Evolutionary conservation across 2,329 filamentous ascomycete genomes (phyloP).

Genomic region (Aspergillus aculeatinus): DNA sequence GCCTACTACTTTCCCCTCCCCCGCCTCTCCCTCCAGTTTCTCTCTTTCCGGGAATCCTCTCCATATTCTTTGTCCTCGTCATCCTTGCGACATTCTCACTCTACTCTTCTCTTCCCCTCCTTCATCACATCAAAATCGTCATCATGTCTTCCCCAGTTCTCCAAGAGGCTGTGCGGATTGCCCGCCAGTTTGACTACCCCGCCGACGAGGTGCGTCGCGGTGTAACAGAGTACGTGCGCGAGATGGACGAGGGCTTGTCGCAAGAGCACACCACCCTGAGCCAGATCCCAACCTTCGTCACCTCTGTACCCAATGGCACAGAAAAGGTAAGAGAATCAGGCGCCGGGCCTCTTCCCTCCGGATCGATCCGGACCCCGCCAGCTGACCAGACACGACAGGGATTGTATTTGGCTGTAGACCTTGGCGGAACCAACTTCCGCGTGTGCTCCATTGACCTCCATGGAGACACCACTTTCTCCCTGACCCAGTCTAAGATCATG

Average conservation of each 20-base stretch:
- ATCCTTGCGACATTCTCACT: background rate
- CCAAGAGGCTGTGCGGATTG: conserved; percentile 75
- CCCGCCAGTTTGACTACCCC: conserved; percentile 80
- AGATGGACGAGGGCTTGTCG: conserved; percentile 83
- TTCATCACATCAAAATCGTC: conserved; percentile 2
- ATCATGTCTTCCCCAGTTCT: conserved; percentile 45
- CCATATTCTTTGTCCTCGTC: background rate
- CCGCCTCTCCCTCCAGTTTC: background rate
- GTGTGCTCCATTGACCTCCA: conserved; percentile 94
- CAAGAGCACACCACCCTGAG: conserved; percentile 78
- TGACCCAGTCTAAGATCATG: conserved; percentile 87
- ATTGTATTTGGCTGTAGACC: conserved; percentile 90
- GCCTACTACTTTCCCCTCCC: conserved; percentile 10
- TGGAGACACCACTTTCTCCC: conserved; percentile 90
- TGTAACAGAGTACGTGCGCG: conserved; percentile 79
- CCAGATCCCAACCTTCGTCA: conserved; percentile 97
- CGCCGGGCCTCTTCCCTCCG: conserved; percentile 9
- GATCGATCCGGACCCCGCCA: background rate
- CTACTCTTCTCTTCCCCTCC: background rate
- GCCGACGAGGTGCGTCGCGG: conserved; percentile 74
- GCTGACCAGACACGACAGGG: conserved; percentile 57
- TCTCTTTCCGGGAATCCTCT: background rate
- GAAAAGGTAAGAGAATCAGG: conserved; percentile 69
- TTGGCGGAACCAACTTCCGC: conserved; percentile 98
- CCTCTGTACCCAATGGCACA: conserved; percentile 90